Base-by-base conservation (phyloP, 768 basidiomycete genomes). In the Cystobasidium ongulense region DNA sequence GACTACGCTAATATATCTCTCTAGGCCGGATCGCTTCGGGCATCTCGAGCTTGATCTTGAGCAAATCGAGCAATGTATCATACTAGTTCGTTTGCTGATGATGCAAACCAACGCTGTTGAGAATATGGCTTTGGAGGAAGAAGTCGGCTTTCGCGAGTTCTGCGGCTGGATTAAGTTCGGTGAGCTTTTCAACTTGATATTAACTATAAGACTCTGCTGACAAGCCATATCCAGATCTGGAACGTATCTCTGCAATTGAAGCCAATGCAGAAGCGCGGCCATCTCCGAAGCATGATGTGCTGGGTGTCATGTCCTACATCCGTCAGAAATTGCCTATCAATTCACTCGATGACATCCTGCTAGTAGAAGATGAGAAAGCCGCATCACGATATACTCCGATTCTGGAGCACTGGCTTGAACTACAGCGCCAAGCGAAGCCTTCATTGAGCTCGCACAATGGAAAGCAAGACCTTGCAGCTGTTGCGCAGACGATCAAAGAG, bases 121-220 rank as follows among this genome's bases (percentile, higher is more conserved):
- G 46, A 27, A 53, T 2, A 61, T 63, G 21, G 78, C 75, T 0
- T 53, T 75, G 18, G 78, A 80, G 21, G 79, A 80, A 31, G 75
- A 75, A 53, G 54, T 75, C 3, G 67, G 72, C 25, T 80, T 80
- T 57, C 62, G 63, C 13, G 76, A 76, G n/a, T 79, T 80, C 43
- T 33, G 71, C 23, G 52, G 66, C 5, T 80, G 79, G 79, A 10
- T 80, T 2, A 57, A 62, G 3, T 80, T 68, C 59, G 79, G 79
- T 78, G 10, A 29, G 78, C 64, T 27, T 25, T 5, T 25, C 66
- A 31, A 25, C n/a, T n/a, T n/a, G n/a, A n/a, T n/a, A 17, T 57
- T 62, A 11, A 18, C 1, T 18, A 25, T 39, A 5, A 31, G 15
- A 35, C 31, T 27, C 39, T 39, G 27, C 21, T 41, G n/a, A 52